Evolutionary conservation across 2,329 filamentous ascomycete species (phyloP).

Genomic region (Diaporthe nobilis): DNA sequence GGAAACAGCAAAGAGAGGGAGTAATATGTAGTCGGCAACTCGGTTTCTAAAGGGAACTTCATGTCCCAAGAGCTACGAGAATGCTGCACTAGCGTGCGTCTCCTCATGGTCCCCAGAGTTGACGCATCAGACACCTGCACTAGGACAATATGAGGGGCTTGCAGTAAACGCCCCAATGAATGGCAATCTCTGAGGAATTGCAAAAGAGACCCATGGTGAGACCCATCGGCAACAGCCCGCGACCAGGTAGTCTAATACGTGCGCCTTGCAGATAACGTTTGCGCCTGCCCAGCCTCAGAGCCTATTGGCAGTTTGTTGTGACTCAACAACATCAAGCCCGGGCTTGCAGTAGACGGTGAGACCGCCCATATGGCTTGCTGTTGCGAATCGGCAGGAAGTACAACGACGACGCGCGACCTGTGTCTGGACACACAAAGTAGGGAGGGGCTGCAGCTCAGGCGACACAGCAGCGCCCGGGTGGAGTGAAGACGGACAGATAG

Average conservation of each 20-base stretch:
- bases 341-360: neutral
- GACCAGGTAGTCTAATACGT: slow-evolving; percentile 6
- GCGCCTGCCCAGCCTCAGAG: neutral
- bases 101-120: neutral
- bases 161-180: neutral
- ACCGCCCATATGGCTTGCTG: slow-evolving; percentile 14
- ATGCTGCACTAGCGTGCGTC: slow-evolving; percentile 18
- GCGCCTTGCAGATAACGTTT: slow-evolving; percentile 16
- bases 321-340: slow-evolving; percentile 25
- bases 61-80: slow-evolving; percentile 28
- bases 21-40: slow-evolving; percentile 12
- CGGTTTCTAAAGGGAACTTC: neutral
- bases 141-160: neutral
- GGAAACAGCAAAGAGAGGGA: neutral
- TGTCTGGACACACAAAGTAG: neutral
- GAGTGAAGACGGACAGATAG: neutral
- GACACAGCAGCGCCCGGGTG: slow-evolving; percentile 25
- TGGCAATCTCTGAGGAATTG: slow-evolving; percentile 8
- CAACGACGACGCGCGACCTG: neutral
- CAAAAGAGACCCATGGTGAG: slow-evolving; percentile 23
- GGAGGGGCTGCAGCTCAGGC: slow-evolving; percentile 26
- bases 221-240: slow-evolving; percentile 11
- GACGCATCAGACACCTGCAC: slow-evolving; percentile 14
- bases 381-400: neutral
- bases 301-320: slow-evolving; percentile 15